These are phyloP conservation scores for Leccinum subgranulosum DNA, from an alignment of 768 basidiomycete genomes.

Conservation along the genomic window DNA sequence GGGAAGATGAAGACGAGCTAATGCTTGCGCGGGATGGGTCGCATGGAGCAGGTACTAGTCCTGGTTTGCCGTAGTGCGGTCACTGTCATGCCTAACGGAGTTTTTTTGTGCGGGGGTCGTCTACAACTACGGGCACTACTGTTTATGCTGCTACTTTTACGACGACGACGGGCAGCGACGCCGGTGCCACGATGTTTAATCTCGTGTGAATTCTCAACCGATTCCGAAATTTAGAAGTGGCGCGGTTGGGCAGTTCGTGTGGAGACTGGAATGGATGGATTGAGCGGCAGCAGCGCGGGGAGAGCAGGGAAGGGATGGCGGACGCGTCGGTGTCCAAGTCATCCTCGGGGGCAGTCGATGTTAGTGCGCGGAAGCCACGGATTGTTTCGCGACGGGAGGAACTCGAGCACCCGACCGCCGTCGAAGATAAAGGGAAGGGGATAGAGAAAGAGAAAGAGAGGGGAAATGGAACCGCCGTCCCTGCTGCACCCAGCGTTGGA, in stretches of 20 bases:
- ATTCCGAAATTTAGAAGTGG: constrained; percentile 34
- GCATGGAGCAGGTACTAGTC: constrained; percentile 5
- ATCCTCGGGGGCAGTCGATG: background rate
- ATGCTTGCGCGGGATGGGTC: background rate
- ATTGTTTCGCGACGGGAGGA: constrained; percentile 9
- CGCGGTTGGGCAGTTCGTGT: constrained; percentile 40
- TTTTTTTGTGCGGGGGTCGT: too few relatives aligned
- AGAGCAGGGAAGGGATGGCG: background rate
- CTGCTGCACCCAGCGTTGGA: background rate
- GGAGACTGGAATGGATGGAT: constrained; percentile 38
- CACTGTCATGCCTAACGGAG: too few relatives aligned
- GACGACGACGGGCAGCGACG: background rate
- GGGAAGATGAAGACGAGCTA: constrained; percentile 29
- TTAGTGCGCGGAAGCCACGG: constrained; percentile 7
- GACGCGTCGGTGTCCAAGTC: background rate
- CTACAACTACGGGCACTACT: background rate
- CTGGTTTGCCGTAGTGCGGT: too few relatives aligned
- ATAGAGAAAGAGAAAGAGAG: constrained; percentile 12
- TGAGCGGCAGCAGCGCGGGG: constrained; percentile 2
- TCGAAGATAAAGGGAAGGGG: constrained; percentile 18
- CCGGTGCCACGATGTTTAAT: background rate
- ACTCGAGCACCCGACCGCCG: constrained; percentile 9
- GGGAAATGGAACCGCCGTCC: background rate
- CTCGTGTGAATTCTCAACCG: constrained; percentile 23
- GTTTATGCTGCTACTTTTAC: background rate